Evolutionary conservation across 2,329 filamentous ascomycete genomes (phyloP).

Genomic region (Xylogone sp.): DNA sequence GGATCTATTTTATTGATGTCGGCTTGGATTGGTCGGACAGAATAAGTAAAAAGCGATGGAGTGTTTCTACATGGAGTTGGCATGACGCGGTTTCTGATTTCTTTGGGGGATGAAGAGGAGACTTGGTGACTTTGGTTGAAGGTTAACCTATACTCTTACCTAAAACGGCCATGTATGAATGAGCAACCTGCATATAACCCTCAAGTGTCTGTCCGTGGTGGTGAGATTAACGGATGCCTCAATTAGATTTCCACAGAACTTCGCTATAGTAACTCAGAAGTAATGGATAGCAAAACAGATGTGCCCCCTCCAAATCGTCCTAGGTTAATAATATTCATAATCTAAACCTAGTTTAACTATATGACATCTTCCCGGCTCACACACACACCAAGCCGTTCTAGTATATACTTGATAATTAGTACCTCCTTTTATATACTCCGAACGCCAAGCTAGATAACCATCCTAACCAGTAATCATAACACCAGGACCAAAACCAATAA

Average conservation of each 20-base stretch:
- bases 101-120: not conserved
- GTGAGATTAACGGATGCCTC: not conserved
- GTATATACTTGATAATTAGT: not conserved
- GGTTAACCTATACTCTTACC: not conserved
- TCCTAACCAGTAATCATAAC: slow-evolving; percentile 34
- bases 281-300: not conserved
- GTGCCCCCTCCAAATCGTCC: not conserved
- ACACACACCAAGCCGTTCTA: too few relatives aligned
- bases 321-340: too few relatives aligned
- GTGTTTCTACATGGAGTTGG: not conserved
- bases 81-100: not conserved
- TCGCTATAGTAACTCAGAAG: not conserved
- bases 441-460: not conserved
- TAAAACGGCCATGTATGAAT: not conserved
- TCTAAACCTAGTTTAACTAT: too few relatives aligned
- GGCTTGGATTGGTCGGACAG: not conserved
- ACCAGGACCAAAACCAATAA: slow-evolving; percentile 75
- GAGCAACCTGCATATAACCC: not conserved
- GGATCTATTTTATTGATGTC: not conserved
- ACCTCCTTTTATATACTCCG: not conserved
- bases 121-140: not conserved
- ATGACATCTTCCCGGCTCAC: too few relatives aligned
- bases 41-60: not conserved
- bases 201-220: not conserved
- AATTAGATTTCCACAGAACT: not conserved